These are phyloP conservation scores for Coniosporium apollinis DNA, from an alignment of 495 filamentous ascomycete species.

Conservation along the genomic window DNA sequence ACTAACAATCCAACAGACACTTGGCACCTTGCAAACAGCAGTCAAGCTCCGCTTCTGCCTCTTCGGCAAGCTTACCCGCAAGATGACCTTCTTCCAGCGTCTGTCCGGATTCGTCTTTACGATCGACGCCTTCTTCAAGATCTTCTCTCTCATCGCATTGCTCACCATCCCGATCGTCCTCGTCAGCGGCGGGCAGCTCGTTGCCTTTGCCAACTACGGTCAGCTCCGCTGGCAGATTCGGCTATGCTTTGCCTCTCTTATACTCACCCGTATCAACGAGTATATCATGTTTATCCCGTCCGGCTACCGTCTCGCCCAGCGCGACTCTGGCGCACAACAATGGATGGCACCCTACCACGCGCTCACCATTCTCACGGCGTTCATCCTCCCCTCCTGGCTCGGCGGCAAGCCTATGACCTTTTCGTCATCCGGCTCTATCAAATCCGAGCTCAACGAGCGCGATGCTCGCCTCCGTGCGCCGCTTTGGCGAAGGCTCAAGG, in stretches of 20 bases:
- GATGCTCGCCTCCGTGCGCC: no score
- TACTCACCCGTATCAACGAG: slow-evolving; percentile 28
- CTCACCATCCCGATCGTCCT: slow-evolving; percentile 32
- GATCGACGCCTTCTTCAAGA: slow-evolving; percentile 26
- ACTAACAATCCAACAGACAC: not conserved
- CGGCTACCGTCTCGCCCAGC: slow-evolving; percentile 29
- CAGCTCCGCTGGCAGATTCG: slow-evolving; percentile 34
- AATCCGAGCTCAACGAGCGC: slow-evolving; percentile 4
- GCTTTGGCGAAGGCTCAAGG: no score
- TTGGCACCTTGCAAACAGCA: slow-evolving; percentile 29
- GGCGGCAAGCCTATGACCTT: slow-evolving; percentile 7
- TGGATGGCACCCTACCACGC: slow-evolving; percentile 33
- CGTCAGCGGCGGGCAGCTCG: slow-evolving; percentile 27
- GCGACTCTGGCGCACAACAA: slow-evolving; percentile 25
- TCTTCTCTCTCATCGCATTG: slow-evolving; percentile 27
- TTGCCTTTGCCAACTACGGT: slow-evolving; percentile 25
- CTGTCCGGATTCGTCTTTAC: slow-evolving; percentile 25
- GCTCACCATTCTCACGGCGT: slow-evolving; percentile 26
- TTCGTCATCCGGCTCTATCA: slow-evolving; percentile 4
- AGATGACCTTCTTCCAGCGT: slow-evolving; percentile 17
- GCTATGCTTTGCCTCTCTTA: slow-evolving; percentile 26
- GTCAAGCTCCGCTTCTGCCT: slow-evolving; percentile 30
- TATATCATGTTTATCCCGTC: slow-evolving; percentile 28
- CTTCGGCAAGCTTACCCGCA: slow-evolving; percentile 21
- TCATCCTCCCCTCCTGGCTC: slow-evolving; percentile 31